Base-by-base conservation (phyloP, 2,329 filamentous ascomycete genomes). In the Aspergillus amoenus region DNA sequence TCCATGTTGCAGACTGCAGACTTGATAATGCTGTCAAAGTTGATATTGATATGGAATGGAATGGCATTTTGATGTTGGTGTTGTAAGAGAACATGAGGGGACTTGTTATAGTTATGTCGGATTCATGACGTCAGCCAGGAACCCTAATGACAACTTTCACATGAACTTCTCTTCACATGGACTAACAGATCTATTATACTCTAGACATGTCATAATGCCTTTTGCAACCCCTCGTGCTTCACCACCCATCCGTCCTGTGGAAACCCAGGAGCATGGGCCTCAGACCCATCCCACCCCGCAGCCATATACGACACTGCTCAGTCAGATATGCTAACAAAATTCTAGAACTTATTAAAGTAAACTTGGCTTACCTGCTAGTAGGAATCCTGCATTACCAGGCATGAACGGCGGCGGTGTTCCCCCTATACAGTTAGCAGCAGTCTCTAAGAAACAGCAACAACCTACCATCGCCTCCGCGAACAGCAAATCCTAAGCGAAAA, bases 321-420 rank as follows among this genome's bases (percentile, higher is more conserved):
- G 3, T 40, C 4, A 18, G 43, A n/a, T 18, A 2, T 18, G 3
- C 11, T 18, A 21, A 40, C 30, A 15, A 15, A 13, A 5, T 15
- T 2, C 2, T 30, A 1, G 2, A 4, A 9, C 9, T 27, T 3
- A 11, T 30, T 4, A 30, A 11, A 4, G 27, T 30, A 8, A 30
- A 30, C 6, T 11, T 13, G 18, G 53, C 56, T 12, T 42, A 59
- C 59, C 53, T 8, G 60, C 60, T 17, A 60, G 56, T 3, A 62
- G 42, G 37, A 58, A 58, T 0, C 60, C 58, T 3, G 60, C 60
- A 27, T 62, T 62, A 18, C 60, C 60, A 1, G 60, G 60, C 52
- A 62, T 62, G 24, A 62, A 62, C 3, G 60, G 60, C 1, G 60
- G 60, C 11, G 60, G 60, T 3, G 60, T 62, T 4, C 60, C 60